phyloP scores from a whole-genome alignment of 495 filamentous ascomycete species.

The Collariella sp. region DNA sequence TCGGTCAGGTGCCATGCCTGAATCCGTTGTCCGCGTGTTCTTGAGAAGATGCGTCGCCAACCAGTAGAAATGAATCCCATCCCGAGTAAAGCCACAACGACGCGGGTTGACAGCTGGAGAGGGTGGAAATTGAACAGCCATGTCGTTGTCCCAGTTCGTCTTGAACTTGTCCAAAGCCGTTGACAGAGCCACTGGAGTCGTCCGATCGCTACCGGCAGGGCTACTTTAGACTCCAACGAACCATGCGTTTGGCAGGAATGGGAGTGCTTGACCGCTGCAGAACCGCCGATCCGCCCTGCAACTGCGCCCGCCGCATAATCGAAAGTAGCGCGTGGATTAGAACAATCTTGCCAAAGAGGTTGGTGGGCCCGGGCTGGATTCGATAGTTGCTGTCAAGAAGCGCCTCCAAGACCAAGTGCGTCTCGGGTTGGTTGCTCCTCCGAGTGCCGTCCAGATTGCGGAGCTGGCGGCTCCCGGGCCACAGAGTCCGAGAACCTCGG shows the following conservation, averaged over 20 bases:
- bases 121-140: constrained; percentile 52
- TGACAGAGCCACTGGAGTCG: constrained; percentile 41
- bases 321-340: constrained; percentile 55
- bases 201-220: constrained; percentile 37
- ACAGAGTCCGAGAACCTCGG: constrained; percentile 49
- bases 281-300: constrained; percentile 25
- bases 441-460: constrained; percentile 51
- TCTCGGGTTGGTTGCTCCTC: constrained; percentile 49
- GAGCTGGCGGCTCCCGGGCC: constrained; percentile 36
- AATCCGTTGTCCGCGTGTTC: constrained; percentile 36
- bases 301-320: constrained; percentile 39
- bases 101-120: constrained; percentile 30
- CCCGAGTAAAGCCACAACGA: constrained; percentile 54
- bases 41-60: constrained; percentile 48
- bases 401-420: constrained; percentile 45
- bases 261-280: constrained; percentile 36
- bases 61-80: constrained; percentile 59
- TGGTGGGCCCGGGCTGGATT: constrained; percentile 50
- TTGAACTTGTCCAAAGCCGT: constrained; percentile 58
- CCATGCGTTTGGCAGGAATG: constrained; percentile 43
- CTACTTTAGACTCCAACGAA: constrained; percentile 29
- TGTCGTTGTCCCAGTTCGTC: constrained; percentile 54
- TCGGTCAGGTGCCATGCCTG: constrained; percentile 43
- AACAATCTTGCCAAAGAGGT: constrained; percentile 60
- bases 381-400: constrained; percentile 44